Base-by-base conservation (phyloP, 257 asterid genomes). In the Hygrophila difformis region DNA sequence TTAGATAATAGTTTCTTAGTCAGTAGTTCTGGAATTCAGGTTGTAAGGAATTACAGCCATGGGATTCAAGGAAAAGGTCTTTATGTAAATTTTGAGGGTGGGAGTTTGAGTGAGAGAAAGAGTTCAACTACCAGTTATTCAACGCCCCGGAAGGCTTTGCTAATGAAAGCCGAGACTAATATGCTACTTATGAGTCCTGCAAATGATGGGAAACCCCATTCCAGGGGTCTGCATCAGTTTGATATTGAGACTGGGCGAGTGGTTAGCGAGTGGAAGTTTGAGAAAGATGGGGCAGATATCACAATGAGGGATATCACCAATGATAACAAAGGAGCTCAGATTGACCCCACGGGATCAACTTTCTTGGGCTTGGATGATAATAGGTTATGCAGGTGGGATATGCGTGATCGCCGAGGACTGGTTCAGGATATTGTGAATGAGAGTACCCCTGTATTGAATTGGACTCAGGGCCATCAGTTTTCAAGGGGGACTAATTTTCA, bases 391-490 rank as follows among this genome's bases (percentile, higher is more conserved):
- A 73, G 94, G 60, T 89, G 98, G 98, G 98, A 89, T 77, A 89
- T 89, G 96, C 87, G 98, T 12, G 98, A 89, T 59, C 66, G 93
- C 15, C 67, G 64, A 47, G 96, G 96, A 21, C 71, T 77, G 50
- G 98, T 89, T 21, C 96, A 89, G 74, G 41, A 78, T 41, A 51
- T 85, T 6, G 93, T 67, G 49, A 60, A 73, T 56, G 93, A 77
- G 55, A 85, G 65, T 56, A 77, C 86, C 18, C 98, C 98, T 22
- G 94, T 89, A 8, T 61, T 89, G 87, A 82, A 89, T 45, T 89
- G 98, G 98, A 73, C 94, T 56, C 94, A 82, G 65, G 98, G 98
- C 44, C 98, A 89, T 75, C 95, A 84, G 72, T 88, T 88, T 56
- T 76, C 97, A 0, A 76, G 95, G 56, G 95, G 97, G 50, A 88